Evolutionary conservation across 441 rosid species (phyloP).

Genomic region (Lepidium campestre): DNA sequence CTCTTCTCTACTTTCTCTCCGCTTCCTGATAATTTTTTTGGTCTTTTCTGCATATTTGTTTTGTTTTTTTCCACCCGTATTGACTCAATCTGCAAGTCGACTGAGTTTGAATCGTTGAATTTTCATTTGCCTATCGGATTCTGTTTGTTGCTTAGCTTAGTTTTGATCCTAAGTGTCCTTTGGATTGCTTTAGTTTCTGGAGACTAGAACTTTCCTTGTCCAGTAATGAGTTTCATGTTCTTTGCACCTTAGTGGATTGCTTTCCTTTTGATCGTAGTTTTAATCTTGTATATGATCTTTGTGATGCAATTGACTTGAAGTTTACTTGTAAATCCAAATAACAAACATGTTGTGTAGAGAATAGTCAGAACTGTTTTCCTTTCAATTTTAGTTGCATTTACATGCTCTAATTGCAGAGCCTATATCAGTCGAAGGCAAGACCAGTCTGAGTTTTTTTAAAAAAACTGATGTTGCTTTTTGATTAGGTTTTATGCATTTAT

Average conservation of each 20-base stretch:
- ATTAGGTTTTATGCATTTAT: not conserved
- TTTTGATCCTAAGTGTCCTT: not conserved
- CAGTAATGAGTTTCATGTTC: not conserved
- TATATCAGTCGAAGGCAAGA: not conserved
- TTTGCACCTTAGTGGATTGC: not conserved
- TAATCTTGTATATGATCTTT: not conserved
- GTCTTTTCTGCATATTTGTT: not conserved
- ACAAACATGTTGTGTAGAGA: not conserved
- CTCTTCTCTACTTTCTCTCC: constrained; percentile 1
- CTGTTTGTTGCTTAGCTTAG: constrained; percentile 2
- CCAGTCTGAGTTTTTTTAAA: not conserved
- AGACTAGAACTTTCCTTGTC: not conserved
- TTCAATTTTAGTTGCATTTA: not conserved
- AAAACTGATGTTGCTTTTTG: not conserved
- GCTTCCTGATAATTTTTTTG: not conserved
- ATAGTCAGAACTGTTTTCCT: not conserved
- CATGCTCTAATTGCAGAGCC: not conserved
- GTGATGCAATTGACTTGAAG: constrained; percentile 10
- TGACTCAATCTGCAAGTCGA: constrained; percentile 17
- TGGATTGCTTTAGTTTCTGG: not conserved
- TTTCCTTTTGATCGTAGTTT: not conserved
- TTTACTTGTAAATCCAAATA: not conserved
- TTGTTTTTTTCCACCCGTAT: not conserved
- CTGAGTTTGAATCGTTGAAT: constrained; percentile 6
- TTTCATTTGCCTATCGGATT: not conserved